These are phyloP conservation scores for Salix udensis DNA, from an alignment of 345 rosid species.

Conservation along the genomic window DNA sequence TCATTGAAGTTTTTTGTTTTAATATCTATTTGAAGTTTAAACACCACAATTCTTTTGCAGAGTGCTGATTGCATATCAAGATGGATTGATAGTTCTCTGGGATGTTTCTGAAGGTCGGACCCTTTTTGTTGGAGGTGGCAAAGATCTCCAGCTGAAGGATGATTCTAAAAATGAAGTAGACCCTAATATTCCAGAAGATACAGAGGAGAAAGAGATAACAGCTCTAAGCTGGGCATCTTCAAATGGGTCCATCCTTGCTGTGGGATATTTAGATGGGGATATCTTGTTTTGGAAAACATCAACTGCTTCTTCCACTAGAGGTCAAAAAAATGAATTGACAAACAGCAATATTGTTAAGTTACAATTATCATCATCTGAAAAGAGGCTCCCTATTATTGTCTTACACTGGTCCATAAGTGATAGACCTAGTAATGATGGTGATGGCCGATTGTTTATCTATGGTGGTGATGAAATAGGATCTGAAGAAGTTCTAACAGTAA, in stretches of 20 bases:
- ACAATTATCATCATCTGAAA: conserved; percentile 60
- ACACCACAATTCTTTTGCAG: conserved; percentile 41
- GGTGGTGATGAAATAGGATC: conserved; percentile 87
- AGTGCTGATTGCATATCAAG: conserved; percentile 65
- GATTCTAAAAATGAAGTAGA: conserved; percentile 31
- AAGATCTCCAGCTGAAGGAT: conserved; percentile 59
- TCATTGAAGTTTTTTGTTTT: background rate
- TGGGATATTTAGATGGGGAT: conserved; percentile 89
- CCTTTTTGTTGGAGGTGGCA: conserved; percentile 55
- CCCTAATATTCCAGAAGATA: conserved; percentile 26
- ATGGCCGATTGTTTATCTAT: conserved; percentile 71
- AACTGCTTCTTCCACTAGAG: conserved; percentile 28
- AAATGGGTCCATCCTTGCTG: conserved; percentile 78
- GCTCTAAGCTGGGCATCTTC: conserved; percentile 85
- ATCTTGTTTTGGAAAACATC: conserved; percentile 70
- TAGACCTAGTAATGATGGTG: conserved; percentile 38
- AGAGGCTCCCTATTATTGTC: conserved; percentile 76
- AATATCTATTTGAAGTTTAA: background rate
- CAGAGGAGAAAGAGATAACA: conserved; percentile 70
- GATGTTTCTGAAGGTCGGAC: conserved; percentile 66
- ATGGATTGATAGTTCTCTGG: conserved; percentile 80
- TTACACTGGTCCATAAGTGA: conserved; percentile 56
- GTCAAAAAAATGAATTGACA: conserved; percentile 36
- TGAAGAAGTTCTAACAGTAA: conserved; percentile 75
- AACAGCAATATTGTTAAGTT: conserved; percentile 58